Conservation (phyloP, 2,329 filamentous ascomycete genomes). For the Microdochium bolleyi region DNA sequence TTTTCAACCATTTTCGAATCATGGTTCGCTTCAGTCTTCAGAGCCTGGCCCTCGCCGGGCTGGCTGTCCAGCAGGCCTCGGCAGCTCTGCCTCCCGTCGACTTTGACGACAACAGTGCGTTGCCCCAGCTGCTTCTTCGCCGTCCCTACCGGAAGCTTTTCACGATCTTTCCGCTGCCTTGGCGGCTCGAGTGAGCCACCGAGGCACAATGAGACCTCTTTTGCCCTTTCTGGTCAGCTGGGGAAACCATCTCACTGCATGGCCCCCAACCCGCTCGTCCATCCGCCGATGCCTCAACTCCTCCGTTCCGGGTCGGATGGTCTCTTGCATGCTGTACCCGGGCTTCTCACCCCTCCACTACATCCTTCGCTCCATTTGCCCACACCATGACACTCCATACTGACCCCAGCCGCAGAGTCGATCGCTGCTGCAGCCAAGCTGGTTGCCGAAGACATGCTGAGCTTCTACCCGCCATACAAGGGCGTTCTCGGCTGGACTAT, state of each 20-base stretch:
- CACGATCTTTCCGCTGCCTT: background rate
- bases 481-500: slow-evolving; percentile 17
- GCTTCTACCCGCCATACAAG: slow-evolving; percentile 17
- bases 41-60: background rate
- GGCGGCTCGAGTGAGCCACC: too few species aligned
- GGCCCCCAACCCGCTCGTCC: too few species aligned
- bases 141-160: background rate
- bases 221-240: too few species aligned
- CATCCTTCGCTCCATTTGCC: background rate
- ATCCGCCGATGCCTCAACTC: too few species aligned
- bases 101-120: background rate
- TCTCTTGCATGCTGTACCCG: too few species aligned
- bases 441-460: slow-evolving; percentile 20
- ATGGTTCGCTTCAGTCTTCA: background rate
- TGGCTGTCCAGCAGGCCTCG: background rate
- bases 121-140: background rate
- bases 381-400: background rate
- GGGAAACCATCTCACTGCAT: too few species aligned
- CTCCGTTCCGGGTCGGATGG: too few species aligned
- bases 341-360: too few species aligned
- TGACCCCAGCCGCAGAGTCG: slow-evolving; percentile 2
- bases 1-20: background rate
- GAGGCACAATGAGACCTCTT: too few species aligned
- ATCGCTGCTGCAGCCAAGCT: slow-evolving; percentile 2
- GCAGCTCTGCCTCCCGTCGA: background rate